Base-by-base conservation (phyloP, 192 early-diverging fungal species). In the Phlyctochytrium arcticum region DNA sequence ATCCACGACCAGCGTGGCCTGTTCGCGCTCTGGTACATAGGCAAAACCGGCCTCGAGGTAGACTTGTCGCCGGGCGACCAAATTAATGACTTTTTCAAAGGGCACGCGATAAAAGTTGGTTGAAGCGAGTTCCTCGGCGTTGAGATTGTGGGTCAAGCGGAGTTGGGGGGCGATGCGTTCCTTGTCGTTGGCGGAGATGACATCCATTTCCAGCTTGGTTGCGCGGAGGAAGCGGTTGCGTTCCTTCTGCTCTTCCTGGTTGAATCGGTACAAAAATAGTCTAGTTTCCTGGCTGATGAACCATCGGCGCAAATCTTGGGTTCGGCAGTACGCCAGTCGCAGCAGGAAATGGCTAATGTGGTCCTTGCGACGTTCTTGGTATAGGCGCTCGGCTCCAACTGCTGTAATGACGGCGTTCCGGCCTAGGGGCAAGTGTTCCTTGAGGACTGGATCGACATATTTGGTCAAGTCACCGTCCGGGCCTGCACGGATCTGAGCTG, bases 21-120 rank as follows among this genome's bases (percentile, higher is more conserved):
- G 87, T 37, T 96, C 88, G 7, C 66, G 46, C 63, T 84, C 78
- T 3, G 91, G 88, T 8, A 96, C 86, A 46, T 73, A 75, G 4
- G 76, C 80, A 23, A 47, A 70, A 7, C 80, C 80, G 44, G 46
- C 55, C 9, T 69, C 55, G 39, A 81, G 5, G 24, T 75, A 51
- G 15, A 81, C 74, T 9, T 47, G 34, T 7, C 74, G 60, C 10
- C 66, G 24, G 4, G 63, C 33, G 24, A 81, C 80, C 8, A 81
- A 62, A 8, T 67, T 36, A 17, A 72, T 53, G 5, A 81, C 75
- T 19, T 70, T 60, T 51, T 77, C 72, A 48, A 78, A 81, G 5
- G 73, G 71, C 17, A 75, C 75, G 37, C 67, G 74, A 67, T 65
- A 77, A 57, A 77, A 81, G 27, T 31, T 64, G 9, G 50, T 59